These are phyloP conservation scores for Fusarium illudens DNA, from an alignment of 2,329 filamentous ascomycete genomes.

Conservation along the genomic window DNA sequence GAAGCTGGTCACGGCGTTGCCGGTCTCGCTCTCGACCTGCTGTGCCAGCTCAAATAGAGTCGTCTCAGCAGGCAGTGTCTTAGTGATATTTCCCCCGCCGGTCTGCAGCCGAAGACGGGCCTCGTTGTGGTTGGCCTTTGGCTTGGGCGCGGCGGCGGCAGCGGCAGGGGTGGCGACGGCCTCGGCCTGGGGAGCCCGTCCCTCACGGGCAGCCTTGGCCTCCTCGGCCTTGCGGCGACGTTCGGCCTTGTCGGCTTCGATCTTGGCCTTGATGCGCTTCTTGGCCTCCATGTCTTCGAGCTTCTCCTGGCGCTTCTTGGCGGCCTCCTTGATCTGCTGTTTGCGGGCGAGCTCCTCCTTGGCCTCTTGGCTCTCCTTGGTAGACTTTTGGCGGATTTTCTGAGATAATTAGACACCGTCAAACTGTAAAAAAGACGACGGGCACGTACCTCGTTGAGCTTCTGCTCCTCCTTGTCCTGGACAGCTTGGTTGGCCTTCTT, in stretches of 20 bases:
- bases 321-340: constrained; percentile 91
- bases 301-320: constrained; percentile 88
- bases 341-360: constrained; percentile 91
- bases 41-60: constrained; percentile 93
- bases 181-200: constrained; percentile 62
- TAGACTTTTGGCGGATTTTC: constrained; percentile 84
- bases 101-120: constrained; percentile 85
- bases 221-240: constrained; percentile 84
- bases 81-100: constrained; percentile 76
- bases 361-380: constrained; percentile 84
- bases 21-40: constrained; percentile 75
- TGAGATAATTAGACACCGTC: constrained; percentile 38
- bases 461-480: constrained; percentile 81
- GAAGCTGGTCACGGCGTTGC: constrained; percentile 76
- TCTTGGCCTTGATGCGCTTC: constrained; percentile 89
- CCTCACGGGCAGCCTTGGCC: constrained; percentile 86
- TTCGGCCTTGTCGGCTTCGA: constrained; percentile 93
- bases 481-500: constrained; percentile 75
- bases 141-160: constrained; percentile 61
- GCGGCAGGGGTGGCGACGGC: constrained; percentile 55
- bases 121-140: constrained; percentile 78
- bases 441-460: constrained; percentile 78
- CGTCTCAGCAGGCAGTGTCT: constrained; percentile 87
- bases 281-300: constrained; percentile 84
- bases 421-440: not conserved